Evolutionary conservation across 2,329 filamentous ascomycete species (phyloP), one percentile per base, ranked within the genome.

Genomic region (Pseudopyrenochaeta lycopersici): DNA sequence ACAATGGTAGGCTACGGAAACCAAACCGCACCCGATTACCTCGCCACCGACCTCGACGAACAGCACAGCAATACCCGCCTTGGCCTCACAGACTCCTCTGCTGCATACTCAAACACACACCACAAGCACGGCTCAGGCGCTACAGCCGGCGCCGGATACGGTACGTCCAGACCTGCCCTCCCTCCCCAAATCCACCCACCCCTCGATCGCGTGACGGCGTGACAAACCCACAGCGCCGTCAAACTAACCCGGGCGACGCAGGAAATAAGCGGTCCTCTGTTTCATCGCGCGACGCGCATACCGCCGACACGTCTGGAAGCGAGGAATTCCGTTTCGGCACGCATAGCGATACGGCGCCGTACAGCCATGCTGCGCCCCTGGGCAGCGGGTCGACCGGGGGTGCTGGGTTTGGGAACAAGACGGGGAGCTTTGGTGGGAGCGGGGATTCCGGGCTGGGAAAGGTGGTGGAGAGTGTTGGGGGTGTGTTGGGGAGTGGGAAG

Each of bases 391-490:
- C 61, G 0, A 72, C 68, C 2, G 72, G 65, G 5, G 73, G 75
- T 1, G 75, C 75, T 0, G 74, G 74, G 9, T 77, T 68, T 43
- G 76, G 76, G 32, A 78, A 77, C 45, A 78, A 78, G 60, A 74
- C 74, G 14, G 71, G 65, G 23, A 49, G 54, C 5, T 70, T 70
- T 54, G 46, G 46, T 21, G 46, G 17, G 7, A 29, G 27, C 1
- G 17, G 41, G 64, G 80, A 83, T 66, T 84, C 81, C 45, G 80
- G 79, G 14, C 47, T 84, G 18, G 85, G 85, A 41, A 86, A 84
- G 74, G 51, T 87, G 20, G 75, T 87, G 71, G 83, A 88, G 75
- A 87, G 85, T 78, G 81, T 80, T 5, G 84, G 84, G 7, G 70
- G 73, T 11, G 62, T 82, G 44, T 62, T 88, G 56, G 72, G 80